Evolutionary conservation across 2,329 filamentous ascomycete species (phyloP), one percentile per base, ranked within the genome.

Genomic region (Furcasterigmium sp.): DNA sequence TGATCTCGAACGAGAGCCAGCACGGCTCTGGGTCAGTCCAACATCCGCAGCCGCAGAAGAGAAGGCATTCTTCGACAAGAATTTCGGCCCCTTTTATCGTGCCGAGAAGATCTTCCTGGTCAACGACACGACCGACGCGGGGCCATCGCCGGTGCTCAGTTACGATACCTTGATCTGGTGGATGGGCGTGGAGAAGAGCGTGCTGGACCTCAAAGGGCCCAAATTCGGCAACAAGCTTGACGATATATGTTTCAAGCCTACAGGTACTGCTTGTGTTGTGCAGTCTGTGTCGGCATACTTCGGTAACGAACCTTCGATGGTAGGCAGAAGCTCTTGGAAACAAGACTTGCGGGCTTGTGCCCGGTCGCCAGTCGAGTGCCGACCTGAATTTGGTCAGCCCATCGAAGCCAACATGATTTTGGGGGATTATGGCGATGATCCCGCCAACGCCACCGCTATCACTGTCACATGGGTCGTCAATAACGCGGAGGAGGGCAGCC

Each of bases 71-170:
- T 98, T 97, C 51, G 94, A 98, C 59, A 63, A 78, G 28, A 90
- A 89, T 54, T 98, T 98, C 60, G 94, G 93, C 0, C 90, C 91
- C 0, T 98, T 98, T 58, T 98, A 93, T 65, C 86, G 93, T 32
- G 86, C 91, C 0, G 87, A 98, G 62, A 93, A 98, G 65, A 80
- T 84, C 1, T 98, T 98, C 62, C 64, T 98, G 13, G 89, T 97
- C 48, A 98, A 97, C 50, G 91, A 96, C 53, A 90, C 82, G 1
- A 61, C 75, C 1, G 55, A 74, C 3, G 72, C 73, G 3, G 79
- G 78, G 0, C 75, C 82, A 3, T 82, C 85, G 0, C 87, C 89
- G 1, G 89, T 97, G 2, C 68, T 98, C 44, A 90, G 80, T 61
- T 93, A 94, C 52, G 88, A 96, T 8, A 96, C 87, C 0, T 72